Conservation (phyloP, 140 eudicot genomes). For the Stevia rebaudiana region DNA sequence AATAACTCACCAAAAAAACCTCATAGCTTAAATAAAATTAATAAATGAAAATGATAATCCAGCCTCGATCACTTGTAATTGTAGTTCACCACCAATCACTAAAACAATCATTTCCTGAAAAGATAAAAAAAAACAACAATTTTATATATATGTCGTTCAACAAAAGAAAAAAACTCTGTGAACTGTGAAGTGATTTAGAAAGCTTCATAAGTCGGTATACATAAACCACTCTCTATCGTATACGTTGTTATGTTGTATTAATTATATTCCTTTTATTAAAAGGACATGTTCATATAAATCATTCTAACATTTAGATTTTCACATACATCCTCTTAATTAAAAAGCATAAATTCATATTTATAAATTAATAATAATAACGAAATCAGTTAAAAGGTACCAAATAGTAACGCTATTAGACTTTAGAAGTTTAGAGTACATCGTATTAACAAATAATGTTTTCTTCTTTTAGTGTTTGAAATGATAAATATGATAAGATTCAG, state of each 20-base stretch:
- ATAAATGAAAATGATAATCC: constrained; percentile 1
- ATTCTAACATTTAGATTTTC: not conserved
- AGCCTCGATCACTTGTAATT: not conserved
- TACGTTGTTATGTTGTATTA: too few species aligned
- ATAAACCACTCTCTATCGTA: too few species aligned
- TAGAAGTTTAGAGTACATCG: not conserved
- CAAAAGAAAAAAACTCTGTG: too few species aligned
- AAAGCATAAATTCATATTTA: too few species aligned
- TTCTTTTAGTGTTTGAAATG: not conserved
- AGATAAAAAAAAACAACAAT: not conserved
- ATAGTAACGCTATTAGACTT: not conserved
- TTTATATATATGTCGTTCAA: too few species aligned
- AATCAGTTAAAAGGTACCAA: not conserved
- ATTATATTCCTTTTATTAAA: too few species aligned
- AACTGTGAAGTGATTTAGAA: too few species aligned
- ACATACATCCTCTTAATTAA: too few species aligned
- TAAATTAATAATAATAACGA: not conserved
- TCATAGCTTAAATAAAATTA: constrained; percentile 13
- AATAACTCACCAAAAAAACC: constrained; percentile 9
- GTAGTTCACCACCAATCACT: not conserved
- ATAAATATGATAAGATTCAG: not conserved
- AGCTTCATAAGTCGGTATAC: too few species aligned
- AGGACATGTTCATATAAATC: not conserved
- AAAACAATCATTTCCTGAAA: constrained; percentile 29
- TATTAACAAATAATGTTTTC: not conserved